Conservation (phyloP, 140 eudicot genomes). For the Cichorium intybus region DNA sequence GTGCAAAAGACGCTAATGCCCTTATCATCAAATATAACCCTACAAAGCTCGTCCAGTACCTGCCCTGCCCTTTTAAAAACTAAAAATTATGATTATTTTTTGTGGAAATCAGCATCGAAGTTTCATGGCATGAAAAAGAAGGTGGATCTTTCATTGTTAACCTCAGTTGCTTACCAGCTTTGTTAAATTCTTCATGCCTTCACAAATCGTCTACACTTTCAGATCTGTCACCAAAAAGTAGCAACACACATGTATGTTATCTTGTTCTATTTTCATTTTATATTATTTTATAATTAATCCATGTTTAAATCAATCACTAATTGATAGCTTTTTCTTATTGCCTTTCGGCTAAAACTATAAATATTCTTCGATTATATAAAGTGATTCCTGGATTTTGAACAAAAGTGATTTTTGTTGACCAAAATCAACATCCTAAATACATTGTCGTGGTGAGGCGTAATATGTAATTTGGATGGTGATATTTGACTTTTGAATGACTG, state of each 20-base stretch:
- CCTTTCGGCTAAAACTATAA: not conserved
- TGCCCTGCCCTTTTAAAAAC: not conserved
- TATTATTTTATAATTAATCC: not conserved
- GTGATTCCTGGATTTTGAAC: not conserved
- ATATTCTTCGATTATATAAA: not conserved
- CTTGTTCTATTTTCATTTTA: not conserved
- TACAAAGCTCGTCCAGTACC: too few relatives aligned
- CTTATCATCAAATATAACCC: too few relatives aligned
- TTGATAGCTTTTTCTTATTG: too few relatives aligned
- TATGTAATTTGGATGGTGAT: slow-evolving; percentile 1
- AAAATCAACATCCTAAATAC: not conserved
- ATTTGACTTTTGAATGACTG: not conserved
- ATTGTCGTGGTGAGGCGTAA: not conserved
- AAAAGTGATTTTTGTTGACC: not conserved
- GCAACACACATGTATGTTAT: slow-evolving; percentile 56
- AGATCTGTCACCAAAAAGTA: slow-evolving; percentile 46
- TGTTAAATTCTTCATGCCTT: slow-evolving; percentile 80
- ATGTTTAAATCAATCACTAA: not conserved
- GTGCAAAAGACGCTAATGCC: too few relatives aligned
- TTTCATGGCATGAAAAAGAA: slow-evolving; percentile 72
- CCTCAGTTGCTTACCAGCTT: slow-evolving; percentile 85
- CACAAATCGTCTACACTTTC: slow-evolving; percentile 63
- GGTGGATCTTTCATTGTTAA: slow-evolving; percentile 61
- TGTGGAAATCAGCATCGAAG: slow-evolving; percentile 57
- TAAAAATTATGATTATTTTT: slow-evolving; percentile 1